These are phyloP conservation scores for Coleophoma cylindrospora DNA, from an alignment of 2,329 filamentous ascomycete species.

Conservation along the genomic window DNA sequence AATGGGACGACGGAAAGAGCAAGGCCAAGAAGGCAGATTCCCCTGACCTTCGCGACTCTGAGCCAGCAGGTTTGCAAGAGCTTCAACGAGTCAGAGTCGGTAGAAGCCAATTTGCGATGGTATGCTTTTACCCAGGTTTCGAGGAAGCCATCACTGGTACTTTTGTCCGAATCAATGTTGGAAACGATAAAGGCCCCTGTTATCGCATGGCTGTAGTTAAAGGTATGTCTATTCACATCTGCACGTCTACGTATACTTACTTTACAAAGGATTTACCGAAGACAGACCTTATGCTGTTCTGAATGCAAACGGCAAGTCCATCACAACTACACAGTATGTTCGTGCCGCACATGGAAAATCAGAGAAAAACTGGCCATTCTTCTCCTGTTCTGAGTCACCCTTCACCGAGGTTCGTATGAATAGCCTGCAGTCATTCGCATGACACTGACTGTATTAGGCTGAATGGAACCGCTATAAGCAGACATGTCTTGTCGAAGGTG, in stretches of 20 bases:
- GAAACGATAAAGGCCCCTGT: conserved; percentile 66
- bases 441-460: conserved; percentile 39
- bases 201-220: conserved; percentile 91
- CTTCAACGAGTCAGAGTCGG: conserved; percentile 81
- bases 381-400: conserved; percentile 77
- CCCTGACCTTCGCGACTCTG: conserved; percentile 43
- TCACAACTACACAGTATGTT: conserved; percentile 83
- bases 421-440: conserved; percentile 1
- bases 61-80: conserved; percentile 71
- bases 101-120: conserved; percentile 78
- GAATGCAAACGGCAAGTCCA: conserved; percentile 65
- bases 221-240: conserved; percentile 43
- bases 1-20: conserved; percentile 59
- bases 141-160: conserved; percentile 77
- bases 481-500: conserved; percentile 65
- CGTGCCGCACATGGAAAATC: conserved; percentile 77
- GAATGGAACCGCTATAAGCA: conserved; percentile 81
- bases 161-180: conserved; percentile 80
- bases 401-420: conserved; percentile 67
- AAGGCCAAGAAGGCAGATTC: conserved; percentile 41
- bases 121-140: conserved; percentile 92
- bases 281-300: conserved; percentile 82
- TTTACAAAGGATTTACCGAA: conserved; percentile 60
- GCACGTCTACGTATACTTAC: conserved; percentile 19
- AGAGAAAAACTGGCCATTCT: conserved; percentile 82